These are phyloP conservation scores for Cryptococcus sp. DNA, from an alignment of 1,284 basidiomycete species.

Conservation along the genomic window DNA sequence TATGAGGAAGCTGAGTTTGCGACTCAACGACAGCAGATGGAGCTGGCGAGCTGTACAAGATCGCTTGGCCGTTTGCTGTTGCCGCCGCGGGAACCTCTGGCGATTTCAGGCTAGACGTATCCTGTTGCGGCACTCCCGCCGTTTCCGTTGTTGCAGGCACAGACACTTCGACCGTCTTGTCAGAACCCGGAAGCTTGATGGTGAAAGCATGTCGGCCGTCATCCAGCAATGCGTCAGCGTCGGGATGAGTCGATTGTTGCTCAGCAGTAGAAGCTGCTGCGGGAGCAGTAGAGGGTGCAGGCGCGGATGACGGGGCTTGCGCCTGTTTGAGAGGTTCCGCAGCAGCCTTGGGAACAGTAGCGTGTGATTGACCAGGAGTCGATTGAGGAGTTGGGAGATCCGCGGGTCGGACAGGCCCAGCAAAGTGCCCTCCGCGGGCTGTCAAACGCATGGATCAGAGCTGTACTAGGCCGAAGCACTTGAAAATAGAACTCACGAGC, in stretches of 20 bases:
- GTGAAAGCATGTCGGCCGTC: slow-evolving; percentile 29
- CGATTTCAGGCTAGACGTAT: background rate
- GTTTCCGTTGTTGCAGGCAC: background rate
- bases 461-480: no score
- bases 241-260: slow-evolving; percentile 13
- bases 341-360: slow-evolving; percentile 1
- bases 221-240: slow-evolving; percentile 24
- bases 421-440: slow-evolving; percentile 26
- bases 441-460: background rate
- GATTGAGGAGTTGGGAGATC: slow-evolving; percentile 5
- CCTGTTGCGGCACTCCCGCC: background rate
- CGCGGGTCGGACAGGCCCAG: slow-evolving; percentile 11
- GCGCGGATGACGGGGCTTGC: background rate
- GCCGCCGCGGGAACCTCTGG: no score
- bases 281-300: background rate
- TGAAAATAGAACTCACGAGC: slow-evolving; percentile 17
- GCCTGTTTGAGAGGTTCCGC: background rate
- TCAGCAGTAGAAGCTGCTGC: slow-evolving; percentile 4
- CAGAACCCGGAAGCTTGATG: slow-evolving; percentile 36
- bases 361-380: slow-evolving; percentile 1
- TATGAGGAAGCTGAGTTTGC: slow-evolving; percentile 1
- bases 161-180: slow-evolving; percentile 10
- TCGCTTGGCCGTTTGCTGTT: slow-evolving; percentile 9
- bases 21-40: slow-evolving; percentile 2
- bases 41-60: slow-evolving; percentile 12